Evolutionary conservation across 2,329 filamentous ascomycete genomes (phyloP).

Genomic region (Didymella glomerata): DNA sequence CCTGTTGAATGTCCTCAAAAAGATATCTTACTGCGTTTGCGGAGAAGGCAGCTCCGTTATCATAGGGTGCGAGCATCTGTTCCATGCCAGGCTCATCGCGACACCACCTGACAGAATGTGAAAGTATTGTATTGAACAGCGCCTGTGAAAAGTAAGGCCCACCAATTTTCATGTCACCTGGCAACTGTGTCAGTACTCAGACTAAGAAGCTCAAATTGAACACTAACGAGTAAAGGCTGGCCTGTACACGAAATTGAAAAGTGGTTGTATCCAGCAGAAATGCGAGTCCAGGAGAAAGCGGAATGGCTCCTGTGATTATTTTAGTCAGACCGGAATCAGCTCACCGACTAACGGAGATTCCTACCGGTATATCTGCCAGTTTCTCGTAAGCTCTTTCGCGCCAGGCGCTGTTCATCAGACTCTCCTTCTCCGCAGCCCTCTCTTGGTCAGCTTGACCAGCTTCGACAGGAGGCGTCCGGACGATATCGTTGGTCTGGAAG

Average conservation of each 20-base stretch:
- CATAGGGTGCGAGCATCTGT: not conserved
- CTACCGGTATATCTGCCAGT: conserved; percentile 2
- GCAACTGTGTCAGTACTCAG: not conserved
- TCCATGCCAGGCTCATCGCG: conserved; percentile 3
- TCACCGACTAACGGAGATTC: not conserved
- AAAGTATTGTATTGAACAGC: not conserved
- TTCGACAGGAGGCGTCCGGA: not conserved
- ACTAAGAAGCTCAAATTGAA: not conserved
- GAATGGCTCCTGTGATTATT: conserved; percentile 1
- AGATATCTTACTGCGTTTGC: not conserved
- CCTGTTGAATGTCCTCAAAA: not conserved
- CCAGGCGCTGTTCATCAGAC: conserved; percentile 3
- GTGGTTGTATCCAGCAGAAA: conserved; percentile 6
- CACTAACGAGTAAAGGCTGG: conserved; percentile 2
- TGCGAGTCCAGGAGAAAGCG: conserved; percentile 3
- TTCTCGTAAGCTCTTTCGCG: conserved; percentile 5
- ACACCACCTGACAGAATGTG: conserved; percentile 4
- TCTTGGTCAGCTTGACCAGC: not conserved
- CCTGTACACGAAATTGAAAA: conserved; percentile 4
- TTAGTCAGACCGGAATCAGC: not conserved
- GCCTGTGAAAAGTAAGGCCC: conserved; percentile 5
- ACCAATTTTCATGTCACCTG: conserved; percentile 4
- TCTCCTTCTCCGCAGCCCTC: not conserved
- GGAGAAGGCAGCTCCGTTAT: conserved; percentile 1
- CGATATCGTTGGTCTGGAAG: not conserved